phyloP scores from a whole-genome alignment of 2,329 filamentous ascomycete genomes.

The Zasmidium angulare region DNA sequence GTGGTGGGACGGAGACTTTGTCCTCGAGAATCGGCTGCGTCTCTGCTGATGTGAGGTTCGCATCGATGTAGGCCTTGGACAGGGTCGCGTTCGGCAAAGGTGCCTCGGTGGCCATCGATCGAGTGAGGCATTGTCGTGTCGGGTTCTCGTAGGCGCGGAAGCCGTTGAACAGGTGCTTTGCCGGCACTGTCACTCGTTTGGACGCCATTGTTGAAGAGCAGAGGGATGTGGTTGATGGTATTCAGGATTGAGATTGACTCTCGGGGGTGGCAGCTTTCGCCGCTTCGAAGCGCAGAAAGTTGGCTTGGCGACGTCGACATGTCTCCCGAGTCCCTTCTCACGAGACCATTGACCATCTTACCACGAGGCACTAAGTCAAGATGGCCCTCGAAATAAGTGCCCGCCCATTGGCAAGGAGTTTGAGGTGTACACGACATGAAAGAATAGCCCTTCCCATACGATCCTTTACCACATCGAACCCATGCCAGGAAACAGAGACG shows the following conservation, averaged over 20 bases:
- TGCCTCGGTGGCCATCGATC: conserved; percentile 59
- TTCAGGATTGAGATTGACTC: conserved; percentile 6
- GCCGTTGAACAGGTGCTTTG: conserved; percentile 35
- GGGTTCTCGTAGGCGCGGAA: conserved; percentile 23
- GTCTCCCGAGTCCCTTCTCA: background rate
- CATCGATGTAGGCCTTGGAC: conserved; percentile 38
- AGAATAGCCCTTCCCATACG: conserved; percentile 38
- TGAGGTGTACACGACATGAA: conserved; percentile 29
- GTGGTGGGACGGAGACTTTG: conserved; percentile 17
- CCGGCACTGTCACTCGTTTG: conserved; percentile 38
- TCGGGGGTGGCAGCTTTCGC: background rate
- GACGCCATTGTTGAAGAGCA: conserved; percentile 38
- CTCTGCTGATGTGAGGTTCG: conserved; percentile 35
- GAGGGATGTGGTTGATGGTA: conserved; percentile 13
- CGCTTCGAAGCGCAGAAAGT: conserved; percentile 11
- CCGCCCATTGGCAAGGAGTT: conserved; percentile 31
- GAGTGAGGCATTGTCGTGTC: conserved; percentile 39
- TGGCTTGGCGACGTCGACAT: conserved; percentile 6
- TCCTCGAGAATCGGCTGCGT: conserved; percentile 22
- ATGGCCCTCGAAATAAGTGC: conserved; percentile 39
- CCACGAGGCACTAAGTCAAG: background rate
- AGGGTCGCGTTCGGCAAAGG: conserved; percentile 38
- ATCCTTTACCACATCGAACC: conserved; percentile 50
- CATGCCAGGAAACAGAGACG: conserved; percentile 46
- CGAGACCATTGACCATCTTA: background rate